Conservation (phyloP, 768 basidiomycete genomes). For the Cytidiella melzeri region DNA sequence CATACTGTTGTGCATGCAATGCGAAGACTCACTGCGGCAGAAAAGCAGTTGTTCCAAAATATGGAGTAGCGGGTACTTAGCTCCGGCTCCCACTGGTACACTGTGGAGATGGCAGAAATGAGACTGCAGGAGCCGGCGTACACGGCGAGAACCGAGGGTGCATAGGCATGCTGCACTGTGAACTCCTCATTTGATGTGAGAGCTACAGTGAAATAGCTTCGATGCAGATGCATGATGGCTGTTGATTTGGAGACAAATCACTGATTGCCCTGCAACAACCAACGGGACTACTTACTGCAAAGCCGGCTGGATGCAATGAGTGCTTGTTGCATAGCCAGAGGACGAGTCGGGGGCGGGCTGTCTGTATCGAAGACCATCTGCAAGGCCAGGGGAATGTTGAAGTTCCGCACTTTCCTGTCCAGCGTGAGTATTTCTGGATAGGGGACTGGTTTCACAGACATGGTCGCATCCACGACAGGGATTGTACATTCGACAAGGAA, state of each 20-base stretch:
- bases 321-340: constrained; percentile 59
- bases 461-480: constrained; percentile 54
- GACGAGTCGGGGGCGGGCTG: constrained; percentile 38
- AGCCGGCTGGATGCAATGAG: constrained; percentile 55
- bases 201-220: constrained; percentile 61
- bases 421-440: constrained; percentile 48
- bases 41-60: constrained; percentile 73
- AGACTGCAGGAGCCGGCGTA: constrained; percentile 54
- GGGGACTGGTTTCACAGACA: constrained; percentile 42
- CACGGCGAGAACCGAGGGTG: constrained; percentile 66
- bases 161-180: constrained; percentile 53
- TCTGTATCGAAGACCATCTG: constrained; percentile 35
- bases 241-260: constrained; percentile 4
- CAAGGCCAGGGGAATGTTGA: constrained; percentile 44
- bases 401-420: constrained; percentile 51
- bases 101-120: constrained; percentile 47
- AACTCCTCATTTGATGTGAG: constrained; percentile 48
- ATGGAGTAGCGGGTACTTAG: constrained; percentile 60
- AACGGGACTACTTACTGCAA: constrained; percentile 40
- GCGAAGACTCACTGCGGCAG: constrained; percentile 50
- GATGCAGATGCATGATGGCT: constrained; percentile 65
- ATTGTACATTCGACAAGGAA: constrained; percentile 61
- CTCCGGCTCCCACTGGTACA: constrained; percentile 54
- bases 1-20: background rate
- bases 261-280: background rate